Base-by-base conservation (phyloP, 345 rosid genomes). In the Jatropha curcas region DNA sequence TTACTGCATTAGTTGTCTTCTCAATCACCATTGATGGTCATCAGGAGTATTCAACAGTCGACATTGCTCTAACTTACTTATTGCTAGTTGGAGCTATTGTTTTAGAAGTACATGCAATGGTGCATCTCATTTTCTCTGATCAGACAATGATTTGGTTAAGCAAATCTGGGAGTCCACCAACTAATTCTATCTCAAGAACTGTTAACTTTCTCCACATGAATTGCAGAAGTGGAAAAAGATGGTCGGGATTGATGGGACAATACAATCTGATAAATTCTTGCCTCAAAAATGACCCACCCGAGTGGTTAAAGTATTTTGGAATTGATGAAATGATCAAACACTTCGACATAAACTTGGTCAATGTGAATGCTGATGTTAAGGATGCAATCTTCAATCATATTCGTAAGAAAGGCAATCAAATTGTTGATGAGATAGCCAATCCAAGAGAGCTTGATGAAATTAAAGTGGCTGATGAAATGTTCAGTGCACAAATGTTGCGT, bases 1-100 rank as follows among this genome's bases (percentile, higher is more conserved):
- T 62, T 9, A 67, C 68, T n/a, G 66, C 73, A n/a, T 78, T 74
- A 12, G 24, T 45, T 14, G 30, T 71, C 31, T 71, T 82, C 17
- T 70, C 74, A 0, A 17, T 71, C 60, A 50, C 66, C 17, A 13
- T 43, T 25, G 19, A 6, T 41, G 0, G 7, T 24, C 2, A 35
- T 35, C 7, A 35, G 39, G 7, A 35, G 1, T 14, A 43, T 11
- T 43, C 46, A 11, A 2, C 0, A 43, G 46, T 43, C 14, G 86
- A 85, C 28, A 70, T 87, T 67, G 60, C 52, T 51, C 67, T 84
- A 5, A 63, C 85, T 3, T 85, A 79, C 33, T 72, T 75, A 20
- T 60, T 87, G 76, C 76, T 85, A 6, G 57, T 58, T 43, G 85
- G 79, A 4, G 79, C 81, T 7, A 30, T 82, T 70, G 67, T 65